phyloP scores from a whole-genome alignment of 2,329 filamentous ascomycete species.

The Sarocladiaceae sp. region DNA sequence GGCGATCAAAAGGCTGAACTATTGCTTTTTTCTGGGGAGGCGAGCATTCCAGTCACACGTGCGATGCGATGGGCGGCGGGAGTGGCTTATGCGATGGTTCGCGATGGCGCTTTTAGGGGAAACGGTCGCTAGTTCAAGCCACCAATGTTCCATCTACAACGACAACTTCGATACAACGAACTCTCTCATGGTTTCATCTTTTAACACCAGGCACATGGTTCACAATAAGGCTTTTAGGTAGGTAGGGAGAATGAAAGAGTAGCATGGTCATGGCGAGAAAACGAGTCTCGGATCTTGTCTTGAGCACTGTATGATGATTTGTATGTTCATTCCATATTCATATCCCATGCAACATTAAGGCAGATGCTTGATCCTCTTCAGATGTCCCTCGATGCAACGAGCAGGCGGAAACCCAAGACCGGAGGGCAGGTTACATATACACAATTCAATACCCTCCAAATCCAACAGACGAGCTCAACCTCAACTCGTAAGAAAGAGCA shows the following conservation, averaged over 20 bases:
- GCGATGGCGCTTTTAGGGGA: not conserved
- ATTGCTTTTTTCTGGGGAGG: not conserved
- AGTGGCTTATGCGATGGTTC: conserved; percentile 4
- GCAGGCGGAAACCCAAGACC: not conserved
- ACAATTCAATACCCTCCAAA: conserved; percentile 7
- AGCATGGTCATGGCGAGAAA: not conserved
- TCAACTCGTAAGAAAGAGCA: too few relatives aligned
- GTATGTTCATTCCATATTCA: conserved; percentile 12
- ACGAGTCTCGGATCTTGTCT: conserved; percentile 6
- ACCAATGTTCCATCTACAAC: too few relatives aligned
- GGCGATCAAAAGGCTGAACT: conserved; percentile 1
- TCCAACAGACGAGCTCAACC: too few relatives aligned
- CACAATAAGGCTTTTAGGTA: too few relatives aligned
- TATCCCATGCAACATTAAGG: conserved; percentile 13
- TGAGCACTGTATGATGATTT: conserved; percentile 7
- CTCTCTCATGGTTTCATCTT: too few relatives aligned
- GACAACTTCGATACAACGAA: too few relatives aligned
- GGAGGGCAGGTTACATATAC: conserved; percentile 7
- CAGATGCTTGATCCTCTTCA: conserved; percentile 7
- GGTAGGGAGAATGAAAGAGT: too few relatives aligned
- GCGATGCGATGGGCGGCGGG: not conserved
- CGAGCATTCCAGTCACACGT: not conserved
- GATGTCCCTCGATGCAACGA: not conserved
- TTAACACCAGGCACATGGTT: too few relatives aligned
- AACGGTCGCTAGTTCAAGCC: not conserved